Evolutionary conservation across 805 yeast genomes (phyloP), one percentile per base, ranked within the genome.

Genomic region (Zygosaccharomyces siamensis): DNA sequence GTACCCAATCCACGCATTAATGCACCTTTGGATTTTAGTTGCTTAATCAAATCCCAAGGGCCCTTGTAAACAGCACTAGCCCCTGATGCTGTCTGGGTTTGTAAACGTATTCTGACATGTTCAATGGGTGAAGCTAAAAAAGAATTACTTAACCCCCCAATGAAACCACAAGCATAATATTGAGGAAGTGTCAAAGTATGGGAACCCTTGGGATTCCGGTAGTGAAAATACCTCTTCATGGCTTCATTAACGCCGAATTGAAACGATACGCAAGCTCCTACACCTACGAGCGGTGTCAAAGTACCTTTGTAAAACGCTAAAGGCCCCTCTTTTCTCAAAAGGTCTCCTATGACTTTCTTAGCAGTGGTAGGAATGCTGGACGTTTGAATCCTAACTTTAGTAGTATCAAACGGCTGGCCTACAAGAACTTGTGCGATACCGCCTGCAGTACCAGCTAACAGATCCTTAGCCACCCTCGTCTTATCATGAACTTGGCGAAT

Each of bases 241-340:
- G 77, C 84, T 67, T 93, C 98, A 62, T 90, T 90, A 32, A 89
- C 95, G 40, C 96, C 93, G 63, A 93, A 93, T 69, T 93, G 99
- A 36, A 92, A 86, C 7, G 96, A 87, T 10, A 93, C 97, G 74
- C 97, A 90, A 0, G 96, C 96, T 45, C 99, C 99, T n/a, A 92
- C 88, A 10, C 99, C 99, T 31, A 92, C 67, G 58, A 93, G 74
- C 18, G 99, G 99, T 1, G 97, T 90, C 58, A 89, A 61, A 1
- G 97, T 89, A 31, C 99, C 99, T 68, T 95, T 83, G 67, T 93
- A 93, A 62, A 93, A 88, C 0, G 95, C 99, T 32, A 71, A 50
- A 5, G 83, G 77, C 1, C 99, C 99, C 68, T 93, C 99, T 49
- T 86, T 82, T 36, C 75, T 73, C 33, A 92, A 39, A 47, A 93